Percentiles rank a stretch among this genome's conserved stretches.
Evolutionary conservation across 2,329 filamentous ascomycete species (phyloP).

Genomic region (Celoporthe dispersa): DNA sequence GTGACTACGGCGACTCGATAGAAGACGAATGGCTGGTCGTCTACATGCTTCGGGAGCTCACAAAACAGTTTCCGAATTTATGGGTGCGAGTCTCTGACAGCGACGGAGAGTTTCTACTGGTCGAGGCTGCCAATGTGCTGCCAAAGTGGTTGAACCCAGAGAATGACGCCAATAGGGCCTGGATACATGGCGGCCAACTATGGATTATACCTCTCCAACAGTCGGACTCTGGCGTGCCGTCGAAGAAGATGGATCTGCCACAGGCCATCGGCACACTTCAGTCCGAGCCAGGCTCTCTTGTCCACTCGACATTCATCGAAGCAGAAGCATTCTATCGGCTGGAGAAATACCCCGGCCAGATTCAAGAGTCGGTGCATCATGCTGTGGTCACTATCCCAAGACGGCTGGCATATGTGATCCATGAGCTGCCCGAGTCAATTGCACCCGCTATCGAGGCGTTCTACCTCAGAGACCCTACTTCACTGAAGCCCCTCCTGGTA

Average conservation of each 20-base stretch:
- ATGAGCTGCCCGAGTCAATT: constrained; percentile 74
- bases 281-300: constrained; percentile 58
- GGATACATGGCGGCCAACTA: constrained; percentile 81
- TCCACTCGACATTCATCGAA: constrained; percentile 77
- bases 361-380: constrained; percentile 76
- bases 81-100: constrained; percentile 86
- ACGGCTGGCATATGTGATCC: constrained; percentile 79
- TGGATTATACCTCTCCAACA: constrained; percentile 67
- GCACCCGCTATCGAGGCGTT: constrained; percentile 88
- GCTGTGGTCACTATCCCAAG: constrained; percentile 76
- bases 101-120: constrained; percentile 93
- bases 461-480: constrained; percentile 83
- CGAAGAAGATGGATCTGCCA: constrained; percentile 59
- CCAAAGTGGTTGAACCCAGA: constrained; percentile 93
- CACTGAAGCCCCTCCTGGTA: constrained; percentile 69
- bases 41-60: constrained; percentile 83
- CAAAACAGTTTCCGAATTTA: constrained; percentile 69
- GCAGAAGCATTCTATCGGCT: constrained; percentile 90
- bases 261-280: constrained; percentile 68
- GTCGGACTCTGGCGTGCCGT: constrained; percentile 41
- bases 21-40: constrained; percentile 98
- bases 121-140: constrained; percentile 87
- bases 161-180: constrained; percentile 83
- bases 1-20: constrained; percentile 90
- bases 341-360: constrained; percentile 79